Base-by-base conservation (phyloP, 176 grass and related monocot genomes). In the Oryza meridionalis region DNA sequence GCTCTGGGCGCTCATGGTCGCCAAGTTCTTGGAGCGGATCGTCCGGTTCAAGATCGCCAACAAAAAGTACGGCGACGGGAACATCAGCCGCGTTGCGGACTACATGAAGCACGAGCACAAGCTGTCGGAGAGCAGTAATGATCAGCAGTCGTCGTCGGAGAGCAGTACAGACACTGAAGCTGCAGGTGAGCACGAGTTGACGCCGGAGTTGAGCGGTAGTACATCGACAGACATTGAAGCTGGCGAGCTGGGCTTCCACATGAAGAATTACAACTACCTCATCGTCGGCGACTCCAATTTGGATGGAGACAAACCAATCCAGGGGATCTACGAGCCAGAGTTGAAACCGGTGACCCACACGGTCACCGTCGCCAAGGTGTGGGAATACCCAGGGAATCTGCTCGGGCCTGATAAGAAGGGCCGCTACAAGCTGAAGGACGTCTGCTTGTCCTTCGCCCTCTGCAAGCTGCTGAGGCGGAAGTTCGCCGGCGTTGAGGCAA, bases 381-480 rank as follows among this genome's bases (percentile, higher is more conserved):
- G 88, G 88, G 0, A 0, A 4, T 93, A 77, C 61, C 0, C 83
- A 0, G 21, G 37, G 24, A 0, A 26, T 29, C 27, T 29, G 0
- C 50, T 29, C 27, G 27, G 27, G 27, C 27, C 27, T 29, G 27
- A 29, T 29, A 29, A 29, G 27, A 29, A 29, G 27, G 27, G 27
- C 27, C 27, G 27, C 27, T 29, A 29, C 1, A 31, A 46, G 27
- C 45, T 90, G 17, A 93, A 80, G 72, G 88, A 88, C 9, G 22
- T 83, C 0, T 88, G 91, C 82, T 74, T 93, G 5, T 93, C 88
- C 22, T 93, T 93, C 50, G 91, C 91, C 2, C 63, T 93, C 46
- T 93, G 89, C 74, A 90, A 93, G 81, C 72, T 93, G 1, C 55
- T 93, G 9, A 3, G 78, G 70, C 76, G 84, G 25, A 80, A 69